Evolutionary conservation across 129 eudicot species (phyloP), one percentile per base, ranked within the genome.

Genomic region (Helianthus tuberosus): DNA sequence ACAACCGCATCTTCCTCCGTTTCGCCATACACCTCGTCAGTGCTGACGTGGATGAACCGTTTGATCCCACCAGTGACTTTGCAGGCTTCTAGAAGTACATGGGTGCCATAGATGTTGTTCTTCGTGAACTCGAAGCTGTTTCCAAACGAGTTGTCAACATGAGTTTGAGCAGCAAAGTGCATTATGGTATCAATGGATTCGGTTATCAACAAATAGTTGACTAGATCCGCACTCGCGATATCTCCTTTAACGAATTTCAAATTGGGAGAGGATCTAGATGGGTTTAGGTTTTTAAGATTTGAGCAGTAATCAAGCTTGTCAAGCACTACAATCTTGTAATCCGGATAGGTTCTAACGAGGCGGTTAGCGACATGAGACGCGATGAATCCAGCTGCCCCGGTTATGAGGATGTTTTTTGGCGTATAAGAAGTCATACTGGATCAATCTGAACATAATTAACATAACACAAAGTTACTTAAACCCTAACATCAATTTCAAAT

Each of bases 21-120:
- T 76, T 78, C 82, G 5, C 82, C 82, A n/a, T 78, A 71, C 9
- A 78, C 82, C 36, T 78, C 77, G 41, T 78, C 82, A 3, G 82
- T 78, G 54, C 82, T 78, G 2, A 78, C 82, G 32, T 78, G 82
- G 66, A 78, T 78, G 59, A 78, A 71, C 49, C 82, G 63, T 78
- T 66, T 71, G 50, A 78, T 78, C 58, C 71, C 77, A 55, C 81
- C 70, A 49, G 81, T 77, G 55, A 77, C 76, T 49, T 77, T 77
- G 71, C 81, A 77, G 10, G 81, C 81, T 47, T 77, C 81, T 59
- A 77, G 20, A 61, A 77, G 81, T 14, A 77, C 76, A 17, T 77
- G 81, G 10, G 81, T 43, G 10, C 47, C 47, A 43, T 43, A 43
- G 10, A 43, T 43, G 10, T 43, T 43, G 10, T 43, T 43, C 47